Evolutionary conservation across 345 rosid genomes (phyloP), one percentile per base, ranked within the genome.

Genomic region (Citrus sp.): DNA sequence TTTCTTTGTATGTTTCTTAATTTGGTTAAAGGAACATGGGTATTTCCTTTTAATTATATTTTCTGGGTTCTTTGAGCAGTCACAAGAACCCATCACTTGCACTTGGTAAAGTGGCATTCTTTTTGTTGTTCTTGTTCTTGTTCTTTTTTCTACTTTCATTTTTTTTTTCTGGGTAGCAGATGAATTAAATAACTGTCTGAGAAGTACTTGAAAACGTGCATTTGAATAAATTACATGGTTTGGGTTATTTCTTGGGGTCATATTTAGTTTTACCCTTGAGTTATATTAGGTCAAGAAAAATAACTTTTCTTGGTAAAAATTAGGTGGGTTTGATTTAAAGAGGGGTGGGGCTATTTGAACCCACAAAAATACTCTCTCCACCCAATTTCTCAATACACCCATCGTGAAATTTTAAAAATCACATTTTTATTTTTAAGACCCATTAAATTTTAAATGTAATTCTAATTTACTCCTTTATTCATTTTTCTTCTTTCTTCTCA

Each of bases 201-300:
- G 21, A 72, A 32, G 75, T 72, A 30, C 63, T 55, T 72, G 27
- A 54, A 9, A 30, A 3, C 21, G 22, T 32, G 35, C 28, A 12
- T 59, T 72, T 56, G n/a, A 70, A 49, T 46, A 24, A 46, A 49
- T 46, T 69, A 7, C 27, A 71, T 16, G 74, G 16, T 28, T 71
- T 71, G 16, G 58, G 37, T 54, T 4, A 71, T 49, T 74, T 62
- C 49, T 18, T 74, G 56, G 21, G 18, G 49, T 25, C 37, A 25
- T 40, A 40, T n/a, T 8, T 5, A 14, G 16, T 62, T 19, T 21
- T 49, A 6, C 6, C 6, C 9, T 67, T 24, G 68, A 56, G 22
- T 56, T 38, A 67, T 46, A 49, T 30, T 46, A 75, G 70, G 73
- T 77, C 42, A 46, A 46, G 58, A 63, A 42, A 22, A 75, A 28